Evolutionary conservation across 352 stramenopile genomes (phyloP), one percentile per base, ranked within the genome.

Genomic region (Phytopythium cucurbitacearum): DNA sequence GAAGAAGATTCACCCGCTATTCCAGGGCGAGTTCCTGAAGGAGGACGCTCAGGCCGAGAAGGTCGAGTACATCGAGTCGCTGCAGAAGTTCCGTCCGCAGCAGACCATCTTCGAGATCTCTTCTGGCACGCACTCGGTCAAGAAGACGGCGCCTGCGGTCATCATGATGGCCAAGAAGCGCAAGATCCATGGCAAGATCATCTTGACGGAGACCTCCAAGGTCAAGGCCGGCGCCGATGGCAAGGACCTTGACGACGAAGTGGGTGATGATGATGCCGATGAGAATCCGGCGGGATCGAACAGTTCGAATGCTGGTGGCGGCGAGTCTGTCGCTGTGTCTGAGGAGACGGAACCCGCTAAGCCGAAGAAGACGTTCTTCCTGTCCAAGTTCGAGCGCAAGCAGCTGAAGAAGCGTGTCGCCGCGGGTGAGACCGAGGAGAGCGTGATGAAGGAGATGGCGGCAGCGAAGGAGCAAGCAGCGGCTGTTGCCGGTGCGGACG

Each of bases 71-170:
- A 86, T 98, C 21, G 73, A 87, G 43, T 93, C 86, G 48, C 80
- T 98, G 58, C 79, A 94, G 46, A 87, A 74, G 54, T 98, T 98
- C 64, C 89, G 95, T 11, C 95, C 95, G 11, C 93, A 94, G 53
- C 91, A 98, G 70, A 98, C 95, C 36, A 97, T 98, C 48, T 98
- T 98, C 71, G 95, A 98, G 65, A 94, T 97, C 46, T 91, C 95
- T 46, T 87, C 80, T 15, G 91, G 89, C 34, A 70, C 80, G 28
- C 80, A 92, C 48, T 89, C 80, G 40, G 62, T 75, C 21, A 92
- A 93, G 64, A 89, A 89, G 55, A 91, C 69, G 42, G 81, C 82
- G 43, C 77, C 81, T 16, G 73, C 58, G 10, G 76, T 94, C 13
- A 52, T 87, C 41, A 91, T 94, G 80, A 96, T 97, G 87, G 67